phyloP scores from a whole-genome alignment of 108 stramenopile species.

The Nitzschia palea region DNA sequence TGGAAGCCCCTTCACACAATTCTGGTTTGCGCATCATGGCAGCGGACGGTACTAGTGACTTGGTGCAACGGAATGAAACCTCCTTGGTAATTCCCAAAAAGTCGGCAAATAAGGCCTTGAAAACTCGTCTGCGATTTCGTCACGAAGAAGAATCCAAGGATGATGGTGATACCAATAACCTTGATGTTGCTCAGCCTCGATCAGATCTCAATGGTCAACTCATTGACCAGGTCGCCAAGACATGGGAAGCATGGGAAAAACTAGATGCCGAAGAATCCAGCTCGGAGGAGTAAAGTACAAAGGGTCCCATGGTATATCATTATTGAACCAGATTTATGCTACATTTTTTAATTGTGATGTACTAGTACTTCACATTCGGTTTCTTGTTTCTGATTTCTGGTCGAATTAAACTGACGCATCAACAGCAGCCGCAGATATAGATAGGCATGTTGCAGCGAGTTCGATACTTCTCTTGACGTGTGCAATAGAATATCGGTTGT shows the following conservation, averaged over 20 bases:
- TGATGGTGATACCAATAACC: not conserved
- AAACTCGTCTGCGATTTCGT: not conserved
- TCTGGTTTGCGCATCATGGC: not conserved
- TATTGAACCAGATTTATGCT: too few relatives aligned
- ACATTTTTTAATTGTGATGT: too few relatives aligned
- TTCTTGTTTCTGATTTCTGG: not conserved
- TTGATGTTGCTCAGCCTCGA: not conserved
- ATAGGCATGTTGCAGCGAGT: constrained; percentile 77
- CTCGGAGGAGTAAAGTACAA: not conserved
- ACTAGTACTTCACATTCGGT: not conserved
- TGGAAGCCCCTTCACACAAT: too few relatives aligned
- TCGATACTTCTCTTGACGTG: constrained; percentile 83
- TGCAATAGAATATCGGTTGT: constrained; percentile 86
- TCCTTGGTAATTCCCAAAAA: constrained; percentile 6
- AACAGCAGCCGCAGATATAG: not conserved
- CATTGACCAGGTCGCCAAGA: not conserved
- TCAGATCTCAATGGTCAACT: constrained; percentile 7
- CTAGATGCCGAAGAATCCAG: constrained; percentile 2
- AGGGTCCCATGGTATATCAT: too few relatives aligned
- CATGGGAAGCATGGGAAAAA: constrained; percentile 4
- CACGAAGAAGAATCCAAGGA: not conserved
- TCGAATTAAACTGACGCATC: not conserved
- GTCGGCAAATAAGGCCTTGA: not conserved
- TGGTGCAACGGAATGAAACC: not conserved
- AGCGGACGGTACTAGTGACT: too few relatives aligned